These are phyloP conservation scores for Colletotrichum paranaense DNA, from an alignment of 2,329 filamentous ascomycete species.

Conservation along the genomic window DNA sequence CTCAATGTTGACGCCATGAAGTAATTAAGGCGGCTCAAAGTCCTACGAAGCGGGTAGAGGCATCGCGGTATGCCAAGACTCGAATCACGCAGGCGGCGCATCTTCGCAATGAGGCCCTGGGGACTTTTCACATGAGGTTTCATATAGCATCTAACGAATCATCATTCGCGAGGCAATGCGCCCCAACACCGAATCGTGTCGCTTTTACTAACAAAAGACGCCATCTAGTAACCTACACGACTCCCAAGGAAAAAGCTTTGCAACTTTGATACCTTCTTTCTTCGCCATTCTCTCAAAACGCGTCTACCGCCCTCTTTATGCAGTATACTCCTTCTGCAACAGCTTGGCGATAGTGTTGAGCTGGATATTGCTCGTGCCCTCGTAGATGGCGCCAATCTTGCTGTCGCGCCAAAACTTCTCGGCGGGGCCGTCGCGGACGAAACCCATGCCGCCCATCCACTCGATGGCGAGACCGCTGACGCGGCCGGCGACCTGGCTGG, in stretches of 20 bases:
- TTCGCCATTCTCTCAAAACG: no score
- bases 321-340: slow-evolving; percentile 71
- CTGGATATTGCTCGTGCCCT: slow-evolving; percentile 87
- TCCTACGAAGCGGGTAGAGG: not conserved
- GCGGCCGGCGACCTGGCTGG: slow-evolving; percentile 89
- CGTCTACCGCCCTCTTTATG: slow-evolving; percentile 38
- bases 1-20: no score
- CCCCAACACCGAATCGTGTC: slow-evolving; percentile 28
- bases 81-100: not conserved
- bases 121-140: not conserved
- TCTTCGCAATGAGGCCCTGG: not conserved
- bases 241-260: not conserved
- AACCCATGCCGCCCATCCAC: slow-evolving; percentile 99
- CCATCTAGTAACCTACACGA: slow-evolving; percentile 30
- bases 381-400: slow-evolving; percentile 98
- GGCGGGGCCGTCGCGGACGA: slow-evolving; percentile 93
- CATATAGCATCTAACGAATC: not conserved
- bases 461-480: slow-evolving; percentile 90
- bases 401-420: slow-evolving; percentile 98
- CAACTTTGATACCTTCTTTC: not conserved
- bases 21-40: no score
- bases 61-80: not conserved
- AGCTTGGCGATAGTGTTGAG: slow-evolving; percentile 73
- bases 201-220: slow-evolving; percentile 27
- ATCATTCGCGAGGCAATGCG: not conserved